Base-by-base conservation (phyloP, 2,329 filamentous ascomycete species). In the Cadophora malorum region DNA sequence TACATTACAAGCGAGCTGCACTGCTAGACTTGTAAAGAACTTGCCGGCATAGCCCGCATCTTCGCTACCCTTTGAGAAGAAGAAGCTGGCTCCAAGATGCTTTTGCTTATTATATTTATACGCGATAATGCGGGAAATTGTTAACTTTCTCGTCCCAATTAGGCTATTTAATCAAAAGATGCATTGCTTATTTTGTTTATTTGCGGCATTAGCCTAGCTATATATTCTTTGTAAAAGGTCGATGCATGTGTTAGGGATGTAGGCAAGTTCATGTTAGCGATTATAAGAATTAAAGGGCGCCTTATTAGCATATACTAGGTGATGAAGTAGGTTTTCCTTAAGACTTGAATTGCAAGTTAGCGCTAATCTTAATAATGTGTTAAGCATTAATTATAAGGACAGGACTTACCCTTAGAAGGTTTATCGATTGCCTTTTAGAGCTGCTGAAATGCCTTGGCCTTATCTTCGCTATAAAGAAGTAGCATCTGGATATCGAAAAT, bases 401-500 rank as follows among this genome's bases (percentile, higher is more conserved):
- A 56, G 23, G 49, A 66, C 64, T 62, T 56, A 66, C 64, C 64
- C 33, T 55, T 66, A n/a, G 58, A 64, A 55, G 63, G 59, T 67
- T 61, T 68, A 52, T 70, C 56, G 14, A 81, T 80, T 25, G 80
- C 77, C 21, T 76, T 69, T 16, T 80, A 79, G 0, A 81, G 69
- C 6, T 79, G 72, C 0, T 63, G 28, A 33, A 80, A 81, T 0
- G 80, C 77, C 0, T 73, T 75, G 23, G 53, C 69, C 0, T 31
- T 0, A 0, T 78, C 78, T 63, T 81, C 79, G 1, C 82, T 56
- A 65, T 83, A 84, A 0, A 83, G 53, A 9, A 83, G 70, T 0
- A 81, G 78, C 79, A 84, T 82, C 38, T 80, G 79, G 41, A 83
- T 76, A 3, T 75, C 74, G 47, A 84, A 83, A 81, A 56, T 83